Conservation (phyloP, 345 rosid species). For the Turnera subulata region DNA sequence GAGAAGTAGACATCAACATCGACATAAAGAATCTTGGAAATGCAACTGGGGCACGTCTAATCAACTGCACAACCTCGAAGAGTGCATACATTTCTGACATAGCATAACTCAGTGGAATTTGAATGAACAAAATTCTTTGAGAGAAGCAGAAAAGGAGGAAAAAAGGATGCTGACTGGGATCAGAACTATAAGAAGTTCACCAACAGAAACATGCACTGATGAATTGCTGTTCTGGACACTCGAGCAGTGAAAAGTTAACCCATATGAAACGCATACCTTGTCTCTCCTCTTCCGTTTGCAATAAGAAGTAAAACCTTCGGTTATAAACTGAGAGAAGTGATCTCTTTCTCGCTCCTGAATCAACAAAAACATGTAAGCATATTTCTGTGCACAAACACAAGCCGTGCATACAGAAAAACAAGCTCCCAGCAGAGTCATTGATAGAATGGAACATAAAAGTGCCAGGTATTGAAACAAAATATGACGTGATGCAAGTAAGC, state of each 20-base stretch:
- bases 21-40: background rate
- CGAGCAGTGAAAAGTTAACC: background rate
- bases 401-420: no score
- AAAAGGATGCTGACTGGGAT: no score
- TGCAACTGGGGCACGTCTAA: background rate
- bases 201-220: no score
- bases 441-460: background rate
- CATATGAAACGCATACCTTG: slow-evolving; percentile 50
- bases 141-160: no score
- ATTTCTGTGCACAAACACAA: no score
- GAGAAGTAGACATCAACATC: background rate
- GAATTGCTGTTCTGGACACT: background rate
- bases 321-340: slow-evolving; percentile 95
- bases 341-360: slow-evolving; percentile 91
- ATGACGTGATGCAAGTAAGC: no score
- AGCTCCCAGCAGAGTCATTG: background rate
- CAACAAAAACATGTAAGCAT: background rate
- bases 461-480: no score
- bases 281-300: slow-evolving; percentile 97
- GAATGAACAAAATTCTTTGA: no score
- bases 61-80: background rate
- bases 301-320: slow-evolving; percentile 89
- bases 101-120: background rate
- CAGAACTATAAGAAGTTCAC: no score
- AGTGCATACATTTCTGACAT: background rate